Evolutionary conservation across 2,329 filamentous ascomycete species (phyloP), one percentile per base, ranked within the genome.

Genomic region (Ascomycota sp.): DNA sequence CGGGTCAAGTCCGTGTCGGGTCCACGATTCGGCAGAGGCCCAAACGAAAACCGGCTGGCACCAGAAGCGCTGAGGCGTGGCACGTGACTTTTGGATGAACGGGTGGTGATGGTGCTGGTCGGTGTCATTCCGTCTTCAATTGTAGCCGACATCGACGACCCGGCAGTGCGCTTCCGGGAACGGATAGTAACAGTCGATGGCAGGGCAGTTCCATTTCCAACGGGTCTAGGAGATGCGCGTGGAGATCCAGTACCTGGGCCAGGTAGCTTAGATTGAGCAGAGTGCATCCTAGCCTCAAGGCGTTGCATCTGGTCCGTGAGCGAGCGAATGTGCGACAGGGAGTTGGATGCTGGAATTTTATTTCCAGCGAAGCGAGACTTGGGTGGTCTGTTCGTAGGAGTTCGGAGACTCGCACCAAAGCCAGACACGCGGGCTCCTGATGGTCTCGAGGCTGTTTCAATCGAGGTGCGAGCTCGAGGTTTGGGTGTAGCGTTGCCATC

Each of bases 221-320:
- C 32, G 10, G 51, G 49, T 31, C 80, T 69, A 15, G 85, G 82
- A n/a, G 83, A 92, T 4, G 68, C 65, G 28, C 75, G 72, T 12
- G 85, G 82, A 4, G 85, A 83, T 1, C 78, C 89, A 32, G 61
- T 65, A 7, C 70, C 64, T 3, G 85, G 81, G 2, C 77, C 81
- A 3, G 89, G 89, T 13, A 98, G 67, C 53, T 89, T 93, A 24
- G 86, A 94, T 40, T 83, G 74, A 12, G 77, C 89, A 17, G 76
- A 82, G 36, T 95, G 83, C 8, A 98, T 86, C 27, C 89, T 71
- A 37, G 89, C 81, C 51, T 95, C 89, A 36, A 98, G 73, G 40
- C 82, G 80, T 53, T 94, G 82, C 83, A 95, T 94, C 55, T 95
- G 89, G 20, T 82, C 85, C 34, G 91, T 93, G 38, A 98, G 72